These are phyloP conservation scores for Penicillium sp. DNA, from an alignment of 2,329 filamentous ascomycete species.

Conservation along the genomic window DNA sequence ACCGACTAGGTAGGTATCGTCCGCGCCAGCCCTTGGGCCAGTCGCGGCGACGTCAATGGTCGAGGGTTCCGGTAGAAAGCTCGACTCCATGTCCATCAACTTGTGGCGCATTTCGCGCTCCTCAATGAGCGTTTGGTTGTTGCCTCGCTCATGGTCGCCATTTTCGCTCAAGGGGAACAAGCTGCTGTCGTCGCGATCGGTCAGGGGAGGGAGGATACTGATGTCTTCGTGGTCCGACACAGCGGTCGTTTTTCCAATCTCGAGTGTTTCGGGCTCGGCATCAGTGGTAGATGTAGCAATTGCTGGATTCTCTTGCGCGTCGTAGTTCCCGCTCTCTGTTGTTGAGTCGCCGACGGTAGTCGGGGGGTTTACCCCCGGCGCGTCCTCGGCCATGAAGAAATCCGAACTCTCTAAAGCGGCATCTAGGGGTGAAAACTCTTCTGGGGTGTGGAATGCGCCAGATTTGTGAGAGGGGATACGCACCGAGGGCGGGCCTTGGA, in stretches of 20 bases:
- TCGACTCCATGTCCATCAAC: conserved; percentile 64
- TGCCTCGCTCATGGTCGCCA: conserved; percentile 33
- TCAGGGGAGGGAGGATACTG: conserved; percentile 32
- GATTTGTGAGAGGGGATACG: conserved; percentile 31
- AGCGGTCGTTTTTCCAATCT: conserved; percentile 16
- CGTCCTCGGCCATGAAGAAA: conserved; percentile 34
- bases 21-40: conserved; percentile 32
- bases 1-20: conserved; percentile 48
- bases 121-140: conserved; percentile 49
- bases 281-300: conserved; percentile 4
- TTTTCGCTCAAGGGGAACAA: conserved; percentile 32
- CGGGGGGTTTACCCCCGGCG: conserved; percentile 25
- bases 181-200: conserved; percentile 37
- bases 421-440: conserved; percentile 31
- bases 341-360: conserved; percentile 23
- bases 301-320: conserved; percentile 19
- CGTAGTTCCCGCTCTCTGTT: conserved; percentile 12
- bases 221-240: conserved; percentile 28
- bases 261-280: conserved; percentile 16
- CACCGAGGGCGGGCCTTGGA: conserved; percentile 21
- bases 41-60: conserved; percentile 38
- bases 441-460: conserved; percentile 36
- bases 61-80: conserved; percentile 60
- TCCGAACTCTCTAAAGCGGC: conserved; percentile 27
- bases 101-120: conserved; percentile 61